Conservation (phyloP, 225 moss, liverwort and hornwort genomes). For the Antitrichia curtipendula region DNA sequence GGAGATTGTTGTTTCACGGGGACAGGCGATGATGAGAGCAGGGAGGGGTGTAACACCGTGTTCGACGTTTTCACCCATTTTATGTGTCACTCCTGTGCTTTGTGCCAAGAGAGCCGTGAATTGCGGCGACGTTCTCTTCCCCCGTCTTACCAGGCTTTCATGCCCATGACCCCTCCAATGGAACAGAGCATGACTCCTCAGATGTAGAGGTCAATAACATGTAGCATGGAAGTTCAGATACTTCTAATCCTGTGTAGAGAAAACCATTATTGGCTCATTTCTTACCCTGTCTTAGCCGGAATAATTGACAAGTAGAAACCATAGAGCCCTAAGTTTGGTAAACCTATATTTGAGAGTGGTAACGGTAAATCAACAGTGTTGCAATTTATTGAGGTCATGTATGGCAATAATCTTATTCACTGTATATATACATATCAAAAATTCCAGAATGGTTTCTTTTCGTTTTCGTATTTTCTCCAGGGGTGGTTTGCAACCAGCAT, state of each 20-base stretch:
- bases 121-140: constrained; percentile 57
- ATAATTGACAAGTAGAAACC: background rate
- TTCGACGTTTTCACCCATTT: constrained; percentile 63
- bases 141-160: constrained; percentile 36
- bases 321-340: background rate
- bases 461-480: background rate
- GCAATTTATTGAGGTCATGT: background rate
- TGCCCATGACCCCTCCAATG: constrained; percentile 49
- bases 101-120: constrained; percentile 95
- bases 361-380: background rate
- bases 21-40: constrained; percentile 31
- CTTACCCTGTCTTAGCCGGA: background rate
- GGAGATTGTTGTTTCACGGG: constrained; percentile 17
- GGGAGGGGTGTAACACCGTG: constrained; percentile 42
- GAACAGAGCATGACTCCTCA: constrained; percentile 54
- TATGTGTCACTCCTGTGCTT: constrained; percentile 54
- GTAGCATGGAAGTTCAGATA: background rate
- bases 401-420: background rate
- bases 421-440: background rate
- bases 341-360: background rate
- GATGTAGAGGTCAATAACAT: background rate
- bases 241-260: background rate
- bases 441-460: background rate
- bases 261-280: background rate
- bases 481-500: background rate